These are phyloP conservation scores for Ophiostoma sp. DNA, from an alignment of 2,329 filamentous ascomycete species.

Conservation along the genomic window DNA sequence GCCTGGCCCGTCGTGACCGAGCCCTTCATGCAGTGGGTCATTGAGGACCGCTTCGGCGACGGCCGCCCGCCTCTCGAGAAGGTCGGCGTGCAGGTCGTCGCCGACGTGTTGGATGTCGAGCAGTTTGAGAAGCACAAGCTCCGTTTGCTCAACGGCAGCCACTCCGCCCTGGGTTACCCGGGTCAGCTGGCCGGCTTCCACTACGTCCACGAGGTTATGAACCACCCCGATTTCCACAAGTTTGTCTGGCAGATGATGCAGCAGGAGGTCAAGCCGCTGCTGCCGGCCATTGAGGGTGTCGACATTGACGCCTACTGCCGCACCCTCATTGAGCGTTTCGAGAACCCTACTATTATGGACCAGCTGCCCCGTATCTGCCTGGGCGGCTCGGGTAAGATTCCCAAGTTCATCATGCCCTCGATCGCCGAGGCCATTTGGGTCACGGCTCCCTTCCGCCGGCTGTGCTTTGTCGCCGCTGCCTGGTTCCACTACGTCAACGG, in stretches of 20 bases:
- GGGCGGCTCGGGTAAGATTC: slow-evolving; percentile 55
- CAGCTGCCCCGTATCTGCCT: slow-evolving; percentile 54
- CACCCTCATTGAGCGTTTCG: slow-evolving; percentile 55
- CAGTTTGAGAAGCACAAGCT: slow-evolving; percentile 59
- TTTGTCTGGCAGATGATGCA: slow-evolving; percentile 58
- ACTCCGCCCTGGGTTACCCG: slow-evolving; percentile 54
- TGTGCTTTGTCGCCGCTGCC: slow-evolving; percentile 49
- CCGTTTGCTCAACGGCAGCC: slow-evolving; percentile 54
- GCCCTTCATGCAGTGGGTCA: slow-evolving; percentile 58
- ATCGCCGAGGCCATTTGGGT: slow-evolving; percentile 50
- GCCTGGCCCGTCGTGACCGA: slow-evolving; percentile 56
- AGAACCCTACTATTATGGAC: slow-evolving; percentile 58
- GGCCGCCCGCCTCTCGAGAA: slow-evolving; percentile 54
- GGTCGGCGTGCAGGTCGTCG: slow-evolving; percentile 54
- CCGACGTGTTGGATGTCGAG: slow-evolving; percentile 53
- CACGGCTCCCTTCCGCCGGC: slow-evolving; percentile 46
- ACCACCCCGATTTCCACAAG: slow-evolving; percentile 48
- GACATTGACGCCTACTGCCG: slow-evolving; percentile 54
- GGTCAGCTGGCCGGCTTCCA: slow-evolving; percentile 54
- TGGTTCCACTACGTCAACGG: slow-evolving; percentile 56
- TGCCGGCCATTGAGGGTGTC: slow-evolving; percentile 52
- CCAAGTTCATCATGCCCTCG: slow-evolving; percentile 52
- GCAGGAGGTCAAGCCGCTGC: slow-evolving; percentile 53
- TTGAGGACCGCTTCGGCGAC: slow-evolving; percentile 54
- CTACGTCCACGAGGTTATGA: slow-evolving; percentile 57